These are phyloP conservation scores for Malus orientalis DNA, from an alignment of 306 rosid species.

Conservation along the genomic window DNA sequence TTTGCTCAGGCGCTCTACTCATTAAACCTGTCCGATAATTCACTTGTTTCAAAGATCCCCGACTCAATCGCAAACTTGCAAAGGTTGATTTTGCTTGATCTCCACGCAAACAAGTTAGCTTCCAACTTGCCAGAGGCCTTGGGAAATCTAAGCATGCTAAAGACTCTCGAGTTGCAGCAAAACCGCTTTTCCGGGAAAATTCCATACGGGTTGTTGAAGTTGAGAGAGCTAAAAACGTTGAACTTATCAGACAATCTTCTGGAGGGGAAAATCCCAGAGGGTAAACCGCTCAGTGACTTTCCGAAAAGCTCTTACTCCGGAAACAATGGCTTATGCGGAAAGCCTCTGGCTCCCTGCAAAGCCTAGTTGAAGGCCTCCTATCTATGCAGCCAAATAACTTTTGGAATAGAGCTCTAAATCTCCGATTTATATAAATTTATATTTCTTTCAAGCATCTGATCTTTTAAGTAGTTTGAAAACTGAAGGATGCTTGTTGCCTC, in stretches of 20 bases:
- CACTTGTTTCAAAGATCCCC: constrained; percentile 48
- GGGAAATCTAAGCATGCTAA: constrained; percentile 38
- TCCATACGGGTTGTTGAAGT: constrained; percentile 46
- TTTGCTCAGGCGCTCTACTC: constrained; percentile 35
- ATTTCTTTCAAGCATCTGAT: background rate
- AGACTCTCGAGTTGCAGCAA: constrained; percentile 49
- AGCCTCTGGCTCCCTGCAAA: constrained; percentile 61
- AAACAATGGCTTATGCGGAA: constrained; percentile 64
- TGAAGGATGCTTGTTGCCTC: constrained; percentile 10
- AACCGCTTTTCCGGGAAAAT: constrained; percentile 52
- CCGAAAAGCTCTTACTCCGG: constrained; percentile 49
- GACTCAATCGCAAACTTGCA: constrained; percentile 36
- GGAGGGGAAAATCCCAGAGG: constrained; percentile 66
- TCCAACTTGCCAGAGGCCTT: constrained; percentile 44
- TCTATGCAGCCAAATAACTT: background rate
- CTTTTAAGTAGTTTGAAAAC: background rate
- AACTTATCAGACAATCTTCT: constrained; percentile 53
- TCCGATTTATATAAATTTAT: no score
- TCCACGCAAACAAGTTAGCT: constrained; percentile 44
- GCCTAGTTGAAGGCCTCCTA: background rate
- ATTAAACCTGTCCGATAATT: constrained; percentile 58
- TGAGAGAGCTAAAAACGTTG: constrained; percentile 40
- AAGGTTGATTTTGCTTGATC: constrained; percentile 48
- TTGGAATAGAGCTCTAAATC: no score
- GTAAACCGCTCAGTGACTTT: constrained; percentile 50